Conservation (phyloP, 768 basidiomycete species). For the Tephrocybe sp. region DNA sequence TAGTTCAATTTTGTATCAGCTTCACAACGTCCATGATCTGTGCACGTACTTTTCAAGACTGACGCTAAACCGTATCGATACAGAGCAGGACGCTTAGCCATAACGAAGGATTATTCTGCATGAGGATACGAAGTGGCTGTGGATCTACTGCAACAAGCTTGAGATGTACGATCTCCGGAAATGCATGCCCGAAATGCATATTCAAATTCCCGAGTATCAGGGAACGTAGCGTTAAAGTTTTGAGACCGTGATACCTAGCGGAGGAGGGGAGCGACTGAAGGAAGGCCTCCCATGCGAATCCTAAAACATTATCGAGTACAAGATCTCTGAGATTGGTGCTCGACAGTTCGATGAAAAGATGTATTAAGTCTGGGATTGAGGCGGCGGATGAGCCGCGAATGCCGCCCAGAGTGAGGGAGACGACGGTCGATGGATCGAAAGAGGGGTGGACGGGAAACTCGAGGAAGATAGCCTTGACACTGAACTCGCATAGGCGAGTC, state of each 20-base stretch:
- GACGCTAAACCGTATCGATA: too few relatives aligned
- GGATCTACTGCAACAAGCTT: slow-evolving; percentile 6
- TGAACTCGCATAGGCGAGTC: background rate
- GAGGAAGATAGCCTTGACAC: background rate
- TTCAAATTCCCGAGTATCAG: slow-evolving; percentile 1
- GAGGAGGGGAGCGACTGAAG: slow-evolving; percentile 3
- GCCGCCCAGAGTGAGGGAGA: slow-evolving; percentile 3
- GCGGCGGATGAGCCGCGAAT: background rate
- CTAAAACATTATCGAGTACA: slow-evolving; percentile 3
- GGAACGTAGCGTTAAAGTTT: slow-evolving; percentile 7
- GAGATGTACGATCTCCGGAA: background rate
- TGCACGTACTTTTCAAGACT: too few relatives aligned
- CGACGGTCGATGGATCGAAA: slow-evolving; percentile 4
- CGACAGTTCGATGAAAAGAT: slow-evolving; percentile 2
- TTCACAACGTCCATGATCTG: too few relatives aligned
- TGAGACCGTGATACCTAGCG: slow-evolving; percentile 2
- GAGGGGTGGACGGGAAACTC: slow-evolving; percentile 2
- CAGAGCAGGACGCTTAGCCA: slow-evolving; percentile 10
- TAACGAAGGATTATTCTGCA: background rate
- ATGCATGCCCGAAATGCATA: background rate
- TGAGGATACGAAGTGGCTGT: background rate
- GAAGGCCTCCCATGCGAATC: slow-evolving; percentile 9
- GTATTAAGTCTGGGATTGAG: background rate
- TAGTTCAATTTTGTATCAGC: too few relatives aligned
- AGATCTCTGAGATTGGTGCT: slow-evolving; percentile 2